Evolutionary conservation across 2,329 filamentous ascomycete species (phyloP).

Genomic region (Colletotrichum godetiae): DNA sequence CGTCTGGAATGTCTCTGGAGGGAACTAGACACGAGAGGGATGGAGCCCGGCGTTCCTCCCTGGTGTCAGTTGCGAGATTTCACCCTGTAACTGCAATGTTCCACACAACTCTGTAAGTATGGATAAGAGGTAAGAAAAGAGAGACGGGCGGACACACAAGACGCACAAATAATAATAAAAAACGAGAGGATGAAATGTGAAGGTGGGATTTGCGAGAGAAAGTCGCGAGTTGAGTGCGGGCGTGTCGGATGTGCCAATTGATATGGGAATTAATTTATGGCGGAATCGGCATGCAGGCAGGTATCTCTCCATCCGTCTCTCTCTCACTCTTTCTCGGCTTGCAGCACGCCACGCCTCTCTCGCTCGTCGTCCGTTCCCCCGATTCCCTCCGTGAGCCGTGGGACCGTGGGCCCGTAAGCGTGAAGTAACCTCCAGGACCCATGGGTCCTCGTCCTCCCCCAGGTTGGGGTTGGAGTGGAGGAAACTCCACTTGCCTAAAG

Average conservation of each 20-base stretch:
- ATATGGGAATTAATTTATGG: neutral
- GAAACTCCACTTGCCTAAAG: slow-evolving; percentile 9
- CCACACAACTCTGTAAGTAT: neutral
- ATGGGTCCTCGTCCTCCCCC: neutral
- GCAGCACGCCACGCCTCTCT: neutral
- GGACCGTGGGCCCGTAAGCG: neutral
- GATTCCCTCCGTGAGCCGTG: slow-evolving; percentile 25
- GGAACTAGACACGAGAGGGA: slow-evolving; percentile 34
- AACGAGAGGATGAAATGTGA: neutral
- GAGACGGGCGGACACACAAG: neutral
- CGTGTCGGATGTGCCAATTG: neutral
- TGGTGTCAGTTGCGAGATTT: slow-evolving; percentile 20
- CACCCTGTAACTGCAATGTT: slow-evolving; percentile 3
- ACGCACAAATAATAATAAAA: neutral
- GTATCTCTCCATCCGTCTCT: too few species aligned
- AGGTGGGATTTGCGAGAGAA: neutral
- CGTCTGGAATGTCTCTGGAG: slow-evolving; percentile 32
- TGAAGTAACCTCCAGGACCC: neutral
- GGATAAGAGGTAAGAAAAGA: neutral
- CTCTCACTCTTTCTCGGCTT: too few species aligned
- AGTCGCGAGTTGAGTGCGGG: neutral
- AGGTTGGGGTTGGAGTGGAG: neutral
- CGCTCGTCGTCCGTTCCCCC: slow-evolving; percentile 25
- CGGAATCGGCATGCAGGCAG: neutral
- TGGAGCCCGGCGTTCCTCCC: slow-evolving; percentile 32